These are phyloP conservation scores for Penicillium sp. DNA, from an alignment of 2,329 filamentous ascomycete genomes.

Conservation along the genomic window DNA sequence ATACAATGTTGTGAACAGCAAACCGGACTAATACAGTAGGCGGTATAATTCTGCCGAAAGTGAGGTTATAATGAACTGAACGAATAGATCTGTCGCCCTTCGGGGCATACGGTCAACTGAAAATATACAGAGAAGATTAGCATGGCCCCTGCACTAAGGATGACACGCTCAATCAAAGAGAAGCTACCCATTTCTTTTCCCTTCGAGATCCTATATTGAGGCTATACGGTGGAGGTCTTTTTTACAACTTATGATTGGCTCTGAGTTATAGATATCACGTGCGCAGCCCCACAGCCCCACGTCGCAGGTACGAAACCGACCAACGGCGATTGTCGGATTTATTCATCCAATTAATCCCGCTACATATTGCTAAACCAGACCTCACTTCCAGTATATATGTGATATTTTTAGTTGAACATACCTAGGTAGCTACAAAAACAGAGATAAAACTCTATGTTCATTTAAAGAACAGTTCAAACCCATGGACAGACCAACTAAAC, in stretches of 20 bases:
- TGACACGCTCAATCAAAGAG: slow-evolving; percentile 86
- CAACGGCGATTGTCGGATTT: not conserved
- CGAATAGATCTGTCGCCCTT: slow-evolving; percentile 31
- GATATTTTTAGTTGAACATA: not conserved
- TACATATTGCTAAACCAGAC: not conserved
- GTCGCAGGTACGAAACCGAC: not conserved
- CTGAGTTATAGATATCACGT: not conserved
- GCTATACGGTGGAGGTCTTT: not conserved
- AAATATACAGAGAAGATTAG: slow-evolving; percentile 76
- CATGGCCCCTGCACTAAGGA: slow-evolving; percentile 88
- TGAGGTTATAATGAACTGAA: slow-evolving; percentile 24
- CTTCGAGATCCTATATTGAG: not conserved
- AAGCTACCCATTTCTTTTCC: slow-evolving; percentile 52
- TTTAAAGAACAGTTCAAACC: not conserved
- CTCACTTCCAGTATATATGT: not conserved
- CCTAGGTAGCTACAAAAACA: not conserved
- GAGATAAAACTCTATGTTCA: not conserved
- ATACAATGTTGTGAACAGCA: not conserved
- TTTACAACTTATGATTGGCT: not conserved
- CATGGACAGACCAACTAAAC: not conserved
- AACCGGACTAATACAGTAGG: not conserved
- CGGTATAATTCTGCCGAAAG: not conserved
- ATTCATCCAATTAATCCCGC: not conserved
- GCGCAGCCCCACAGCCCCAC: not conserved
- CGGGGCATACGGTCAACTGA: slow-evolving; percentile 62